Evolutionary conservation across 1,284 basidiomycete genomes (phyloP).

Genomic region (Nidula niveotomentosa): DNA sequence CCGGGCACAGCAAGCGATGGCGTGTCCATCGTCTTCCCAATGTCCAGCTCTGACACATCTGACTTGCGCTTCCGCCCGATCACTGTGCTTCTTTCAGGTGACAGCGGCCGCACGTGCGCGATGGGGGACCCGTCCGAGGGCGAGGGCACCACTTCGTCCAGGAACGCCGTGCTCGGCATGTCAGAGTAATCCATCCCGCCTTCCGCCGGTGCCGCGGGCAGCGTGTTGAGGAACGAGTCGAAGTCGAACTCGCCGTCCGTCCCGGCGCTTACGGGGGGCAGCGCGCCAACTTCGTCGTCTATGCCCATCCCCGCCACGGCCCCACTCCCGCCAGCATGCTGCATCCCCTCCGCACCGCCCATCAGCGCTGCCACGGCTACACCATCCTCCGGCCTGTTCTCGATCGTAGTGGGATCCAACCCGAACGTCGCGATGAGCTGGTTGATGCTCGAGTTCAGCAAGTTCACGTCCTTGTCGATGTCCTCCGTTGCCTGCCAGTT

Average conservation of each 20-base stretch:
- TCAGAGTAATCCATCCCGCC: conserved; percentile 16
- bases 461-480: conserved; percentile 73
- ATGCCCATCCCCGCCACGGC: conserved; percentile 2
- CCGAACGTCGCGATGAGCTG: conserved; percentile 73
- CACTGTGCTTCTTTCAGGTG: not conserved
- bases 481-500: conserved; percentile 63
- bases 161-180: conserved; percentile 28
- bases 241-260: conserved; percentile 26
- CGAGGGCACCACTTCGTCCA: conserved; percentile 28
- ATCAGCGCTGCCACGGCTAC: not conserved
- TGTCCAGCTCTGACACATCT: not conserved
- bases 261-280: conserved; percentile 3
- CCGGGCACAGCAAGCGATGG: too few species aligned
- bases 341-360: not conserved
- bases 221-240: conserved; percentile 28
- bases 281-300: conserved; percentile 4
- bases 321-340: not conserved
- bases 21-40: too few species aligned
- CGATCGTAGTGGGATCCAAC: conserved; percentile 42
- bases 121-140: conserved; percentile 7
- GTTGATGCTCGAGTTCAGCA: conserved; percentile 71
- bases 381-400: conserved; percentile 22
- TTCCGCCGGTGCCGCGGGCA: conserved; percentile 10
- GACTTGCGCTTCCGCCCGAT: conserved; percentile 1
- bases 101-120: not conserved